phyloP scores from a whole-genome alignment of 2,329 filamentous ascomycete species.

The Ceratocystiopsis brevicomis region DNA sequence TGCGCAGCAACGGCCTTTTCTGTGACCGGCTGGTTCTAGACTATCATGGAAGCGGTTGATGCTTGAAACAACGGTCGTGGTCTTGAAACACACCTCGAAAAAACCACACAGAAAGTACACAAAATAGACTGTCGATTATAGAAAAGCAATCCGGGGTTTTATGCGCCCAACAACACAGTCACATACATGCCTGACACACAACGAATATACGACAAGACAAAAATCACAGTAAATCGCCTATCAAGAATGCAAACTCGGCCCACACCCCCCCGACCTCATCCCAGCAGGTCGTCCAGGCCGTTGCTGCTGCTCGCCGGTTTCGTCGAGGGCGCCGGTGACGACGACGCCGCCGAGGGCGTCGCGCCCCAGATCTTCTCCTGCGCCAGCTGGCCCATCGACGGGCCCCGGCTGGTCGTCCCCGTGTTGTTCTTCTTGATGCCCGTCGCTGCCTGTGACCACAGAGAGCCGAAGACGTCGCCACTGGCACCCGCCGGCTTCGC shows the following conservation, averaged over 20 bases:
- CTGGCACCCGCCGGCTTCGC: slow-evolving; percentile 41
- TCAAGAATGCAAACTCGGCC: background rate
- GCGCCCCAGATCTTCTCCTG: slow-evolving; percentile 98
- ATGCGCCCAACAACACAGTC: too few species aligned
- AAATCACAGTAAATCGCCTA: background rate
- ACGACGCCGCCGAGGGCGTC: slow-evolving; percentile 24
- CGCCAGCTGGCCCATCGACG: slow-evolving; percentile 80
- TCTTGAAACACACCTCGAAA: too few species aligned
- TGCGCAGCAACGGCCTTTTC: too few species aligned
- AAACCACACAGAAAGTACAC: too few species aligned
- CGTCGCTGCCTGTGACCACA: slow-evolving; percentile 61
- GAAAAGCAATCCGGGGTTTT: too few species aligned
- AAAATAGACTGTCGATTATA: too few species aligned
- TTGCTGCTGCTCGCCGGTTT: slow-evolving; percentile 16
- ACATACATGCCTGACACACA: too few species aligned
- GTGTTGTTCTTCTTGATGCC: slow-evolving; percentile 56
- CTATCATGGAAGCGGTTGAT: too few species aligned
- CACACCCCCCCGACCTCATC: slow-evolving; percentile 12
- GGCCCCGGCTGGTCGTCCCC: slow-evolving; percentile 46
- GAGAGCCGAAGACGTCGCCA: slow-evolving; percentile 73
- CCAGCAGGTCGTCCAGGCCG: slow-evolving; percentile 31
- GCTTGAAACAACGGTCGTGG: too few species aligned
- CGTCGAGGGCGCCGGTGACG: slow-evolving; percentile 10
- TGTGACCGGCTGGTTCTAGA: too few species aligned
- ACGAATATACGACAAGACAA: background rate